Percentiles rank a stretch among this genome's conserved stretches.
phyloP scores from a whole-genome alignment of 2,329 filamentous ascomycete species.

The Penicillium fuscoglaucum region DNA sequence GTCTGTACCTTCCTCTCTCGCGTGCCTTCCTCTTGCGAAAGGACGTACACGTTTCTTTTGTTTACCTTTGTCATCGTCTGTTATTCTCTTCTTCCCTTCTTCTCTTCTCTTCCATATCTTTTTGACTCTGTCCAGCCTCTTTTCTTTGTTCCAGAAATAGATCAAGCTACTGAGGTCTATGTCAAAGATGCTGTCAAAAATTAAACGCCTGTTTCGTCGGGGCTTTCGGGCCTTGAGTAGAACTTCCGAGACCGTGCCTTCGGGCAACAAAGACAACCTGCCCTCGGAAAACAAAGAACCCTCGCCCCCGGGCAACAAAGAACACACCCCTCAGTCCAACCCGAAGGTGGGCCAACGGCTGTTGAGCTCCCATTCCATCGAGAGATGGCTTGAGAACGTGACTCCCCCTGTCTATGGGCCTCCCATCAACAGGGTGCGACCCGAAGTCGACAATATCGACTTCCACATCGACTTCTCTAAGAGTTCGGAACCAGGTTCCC shows the following conservation, averaged over 20 bases:
- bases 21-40: neutral
- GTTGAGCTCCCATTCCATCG: neutral
- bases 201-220: neutral
- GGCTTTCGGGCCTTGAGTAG: neutral
- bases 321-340: neutral
- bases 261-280: neutral
- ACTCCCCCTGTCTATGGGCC: neutral
- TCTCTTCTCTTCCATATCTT: neutral
- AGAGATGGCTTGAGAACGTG: neutral
- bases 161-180: neutral
- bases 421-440: neutral
- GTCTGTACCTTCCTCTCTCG: neutral
- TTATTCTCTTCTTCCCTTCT: neutral
- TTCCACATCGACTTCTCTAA: neutral
- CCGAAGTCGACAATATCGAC: neutral
- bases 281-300: conserved; percentile 2
- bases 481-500: neutral
- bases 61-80: neutral
- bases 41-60: neutral
- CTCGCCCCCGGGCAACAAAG: conserved; percentile 1
- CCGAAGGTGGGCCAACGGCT: neutral
- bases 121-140: neutral
- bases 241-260: neutral
- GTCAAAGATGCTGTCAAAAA: neutral
- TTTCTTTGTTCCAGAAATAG: conserved; percentile 13